Percentiles rank a stretch among this genome's conserved stretches.
These are phyloP conservation scores for Saturnispora zaruensis DNA, from an alignment of 805 yeast species.

Conservation along the genomic window DNA sequence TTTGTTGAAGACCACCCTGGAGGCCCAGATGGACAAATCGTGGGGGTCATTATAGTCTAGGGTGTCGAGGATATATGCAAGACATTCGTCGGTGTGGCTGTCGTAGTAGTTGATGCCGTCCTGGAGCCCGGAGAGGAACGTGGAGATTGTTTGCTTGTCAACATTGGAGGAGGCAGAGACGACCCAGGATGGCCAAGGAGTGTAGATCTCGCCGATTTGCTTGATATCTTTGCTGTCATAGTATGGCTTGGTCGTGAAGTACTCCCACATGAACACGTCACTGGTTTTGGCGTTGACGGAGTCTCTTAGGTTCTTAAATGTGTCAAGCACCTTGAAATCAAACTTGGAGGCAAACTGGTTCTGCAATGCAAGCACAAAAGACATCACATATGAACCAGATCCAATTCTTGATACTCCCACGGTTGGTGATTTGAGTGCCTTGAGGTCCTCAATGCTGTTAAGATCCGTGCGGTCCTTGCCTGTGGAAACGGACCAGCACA, in stretches of 20 bases:
- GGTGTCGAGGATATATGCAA: slow-evolving; percentile 52
- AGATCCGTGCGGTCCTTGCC: slow-evolving; percentile 56
- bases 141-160: slow-evolving; percentile 23
- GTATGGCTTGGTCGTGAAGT: slow-evolving; percentile 80
- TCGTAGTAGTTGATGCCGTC: slow-evolving; percentile 63
- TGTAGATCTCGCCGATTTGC: slow-evolving; percentile 76
- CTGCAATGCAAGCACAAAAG: slow-evolving; percentile 69
- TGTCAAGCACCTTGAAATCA: slow-evolving; percentile 50
- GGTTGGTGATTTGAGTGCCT: slow-evolving; percentile 33
- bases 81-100: slow-evolving; percentile 52
- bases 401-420: slow-evolving; percentile 86
- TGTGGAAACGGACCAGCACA: slow-evolving; percentile 85
- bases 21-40: slow-evolving; percentile 77
- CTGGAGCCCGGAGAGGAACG: slow-evolving; percentile 47
- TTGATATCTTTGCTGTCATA: slow-evolving; percentile 75
- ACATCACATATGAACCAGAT: slow-evolving; percentile 86
- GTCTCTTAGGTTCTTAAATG: slow-evolving; percentile 67
- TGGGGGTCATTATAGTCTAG: slow-evolving; percentile 61
- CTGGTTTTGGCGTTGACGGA: slow-evolving; percentile 58
- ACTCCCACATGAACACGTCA: slow-evolving; percentile 95
- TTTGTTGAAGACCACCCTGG: slow-evolving; percentile 59
- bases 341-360: slow-evolving; percentile 37
- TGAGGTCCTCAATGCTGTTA: slow-evolving; percentile 40
- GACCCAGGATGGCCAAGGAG: slow-evolving; percentile 98
- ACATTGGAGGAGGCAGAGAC: slow-evolving; percentile 44